Evolutionary conservation across 2,329 filamentous ascomycete genomes (phyloP).

Genomic region (Westerdykella aurantiaca): DNA sequence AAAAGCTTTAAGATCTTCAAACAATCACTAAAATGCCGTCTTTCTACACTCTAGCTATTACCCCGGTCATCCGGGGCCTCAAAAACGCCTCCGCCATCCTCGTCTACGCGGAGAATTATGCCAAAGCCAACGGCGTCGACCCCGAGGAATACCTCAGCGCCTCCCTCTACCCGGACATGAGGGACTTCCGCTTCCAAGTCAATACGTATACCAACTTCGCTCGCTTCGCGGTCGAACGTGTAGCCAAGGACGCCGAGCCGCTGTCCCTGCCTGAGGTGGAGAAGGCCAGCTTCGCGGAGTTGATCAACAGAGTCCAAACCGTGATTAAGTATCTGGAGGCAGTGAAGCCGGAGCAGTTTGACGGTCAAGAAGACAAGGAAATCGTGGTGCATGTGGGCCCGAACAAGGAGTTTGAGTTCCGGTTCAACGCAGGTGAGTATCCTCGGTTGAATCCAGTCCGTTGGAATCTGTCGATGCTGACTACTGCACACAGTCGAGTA

Average conservation of each 20-base stretch:
- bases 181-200: conserved; percentile 47
- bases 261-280: conserved; percentile 40
- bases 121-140: conserved; percentile 34
- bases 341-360: conserved; percentile 40
- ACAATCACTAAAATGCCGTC: conserved; percentile 12
- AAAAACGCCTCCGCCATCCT: conserved; percentile 42
- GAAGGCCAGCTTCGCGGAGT: conserved; percentile 43
- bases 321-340: conserved; percentile 45
- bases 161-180: conserved; percentile 48
- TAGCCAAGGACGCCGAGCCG: conserved; percentile 32
- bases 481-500: conserved; percentile 37
- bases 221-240: conserved; percentile 37
- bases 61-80: conserved; percentile 41
- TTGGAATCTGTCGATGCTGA: neutral
- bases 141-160: conserved; percentile 36
- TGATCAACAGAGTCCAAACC: conserved; percentile 44
- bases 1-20: neutral
- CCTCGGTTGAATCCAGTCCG: neutral
- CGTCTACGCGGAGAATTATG: conserved; percentile 40
- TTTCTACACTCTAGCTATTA: conserved; percentile 37
- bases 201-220: conserved; percentile 40
- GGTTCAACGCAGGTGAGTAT: conserved; percentile 33
- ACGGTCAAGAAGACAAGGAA: conserved; percentile 40
- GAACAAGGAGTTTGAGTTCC: conserved; percentile 26
- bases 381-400: conserved; percentile 29